Conservation (phyloP, 768 basidiomycete genomes). For the Suillus occidentalis region DNA sequence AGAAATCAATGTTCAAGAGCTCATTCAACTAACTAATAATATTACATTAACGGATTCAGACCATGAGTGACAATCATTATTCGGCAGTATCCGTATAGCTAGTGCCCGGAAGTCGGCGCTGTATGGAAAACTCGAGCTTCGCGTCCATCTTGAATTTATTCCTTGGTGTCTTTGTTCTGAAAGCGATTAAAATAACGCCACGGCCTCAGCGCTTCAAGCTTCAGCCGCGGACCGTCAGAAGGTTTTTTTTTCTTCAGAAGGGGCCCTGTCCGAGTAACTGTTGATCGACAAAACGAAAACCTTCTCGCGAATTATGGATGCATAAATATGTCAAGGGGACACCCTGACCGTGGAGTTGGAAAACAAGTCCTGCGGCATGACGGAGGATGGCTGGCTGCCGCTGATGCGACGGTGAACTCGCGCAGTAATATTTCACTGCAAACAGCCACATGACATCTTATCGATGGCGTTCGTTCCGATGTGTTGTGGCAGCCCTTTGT, state of each 20-base stretch:
- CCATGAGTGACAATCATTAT: conserved; percentile 1
- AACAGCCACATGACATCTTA: background rate
- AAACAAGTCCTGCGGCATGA: background rate
- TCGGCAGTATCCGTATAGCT: background rate
- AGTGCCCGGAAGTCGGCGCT: background rate
- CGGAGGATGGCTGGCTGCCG: background rate
- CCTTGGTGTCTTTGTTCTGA: background rate
- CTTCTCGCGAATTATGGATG: background rate
- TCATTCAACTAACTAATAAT: background rate
- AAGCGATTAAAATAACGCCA: background rate
- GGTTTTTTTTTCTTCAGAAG: background rate
- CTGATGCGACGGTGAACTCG: background rate
- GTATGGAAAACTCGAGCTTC: background rate
- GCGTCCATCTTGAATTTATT: background rate
- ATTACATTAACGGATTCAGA: background rate
- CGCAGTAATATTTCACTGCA: background rate
- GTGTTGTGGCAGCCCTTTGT: background rate
- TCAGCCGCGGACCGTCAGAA: conserved; percentile 5
- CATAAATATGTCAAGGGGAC: background rate
- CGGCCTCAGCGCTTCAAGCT: background rate
- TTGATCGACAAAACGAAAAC: background rate
- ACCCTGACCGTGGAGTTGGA: conserved; percentile 5
- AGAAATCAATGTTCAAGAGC: background rate
- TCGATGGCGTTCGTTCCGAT: background rate
- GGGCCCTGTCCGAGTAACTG: background rate